Evolutionary conservation across 768 basidiomycete species (phyloP), one percentile per base, ranked within the genome.

Genomic region (Tulasnella sp.): DNA sequence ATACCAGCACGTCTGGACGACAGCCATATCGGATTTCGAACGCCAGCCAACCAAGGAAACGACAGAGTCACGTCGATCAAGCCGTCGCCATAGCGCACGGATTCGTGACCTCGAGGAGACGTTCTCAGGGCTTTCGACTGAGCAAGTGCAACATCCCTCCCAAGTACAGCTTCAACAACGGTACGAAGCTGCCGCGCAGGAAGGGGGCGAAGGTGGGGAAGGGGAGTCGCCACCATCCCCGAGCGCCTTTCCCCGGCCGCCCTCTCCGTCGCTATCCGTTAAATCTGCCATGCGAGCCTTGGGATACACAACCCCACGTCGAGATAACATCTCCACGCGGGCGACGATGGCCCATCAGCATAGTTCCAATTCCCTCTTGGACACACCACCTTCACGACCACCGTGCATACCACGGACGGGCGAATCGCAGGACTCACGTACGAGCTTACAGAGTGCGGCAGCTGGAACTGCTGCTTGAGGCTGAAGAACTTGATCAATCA

Each of bases 21-120:
- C 53, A 1, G 53, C 53, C 2, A 55, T 55, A 7, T 55, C 53
- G 41, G 53, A 55, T 41, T 55, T 55, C 21, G 53, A 55, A 42
- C 30, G 30, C 31, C 19, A 19, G 11, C 53, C 53, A 3, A 43
- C 34, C 34, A 38, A 55, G 25, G 17, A 21, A 2, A 42, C 53
- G 17, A 24, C 53, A 15, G 34, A 38, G n/a, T 55, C 53, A 11
- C 34, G 25, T 25, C 15, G 25, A 41, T 55, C 43, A 12, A 41
- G 27, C 19, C 53, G 53, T n/a, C 34, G 43, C 22, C 53, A 43
- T 17, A 25, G 27, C 19, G 42, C 25, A 21, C 34, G 53, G 38
- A 25, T 25, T 5, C 53, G 41, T 19, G 53, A 31, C 21, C 34
- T 55, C 17, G 53, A 55, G 31, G 41, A 19, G 10, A 55, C 53